A percentile compares a stretch with the other conserved stretches of the same genome.
Evolutionary conservation across 1,284 basidiomycete genomes (phyloP).

Genomic region (Anthracocystis walkeri): DNA sequence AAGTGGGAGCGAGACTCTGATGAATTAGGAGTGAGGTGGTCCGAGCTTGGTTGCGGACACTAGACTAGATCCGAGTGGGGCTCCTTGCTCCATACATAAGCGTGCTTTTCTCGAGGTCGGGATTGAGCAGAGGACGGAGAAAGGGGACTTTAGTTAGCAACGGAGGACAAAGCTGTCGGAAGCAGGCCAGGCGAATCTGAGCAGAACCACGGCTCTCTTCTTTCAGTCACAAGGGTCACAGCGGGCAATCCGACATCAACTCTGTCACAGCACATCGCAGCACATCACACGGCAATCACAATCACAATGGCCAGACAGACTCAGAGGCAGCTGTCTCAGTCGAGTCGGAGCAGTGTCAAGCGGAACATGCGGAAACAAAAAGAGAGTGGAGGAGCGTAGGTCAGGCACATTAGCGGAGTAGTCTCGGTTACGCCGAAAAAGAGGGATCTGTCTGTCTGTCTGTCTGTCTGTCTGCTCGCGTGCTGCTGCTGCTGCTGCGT

Average conservation of each 20-base stretch:
- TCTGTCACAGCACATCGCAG: slow-evolving; percentile 3
- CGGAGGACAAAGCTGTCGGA: background rate
- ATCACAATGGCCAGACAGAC: background rate
- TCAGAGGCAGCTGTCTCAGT: background rate
- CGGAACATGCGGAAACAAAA: background rate
- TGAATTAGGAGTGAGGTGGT: slow-evolving; percentile 2
- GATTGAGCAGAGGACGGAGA: background rate
- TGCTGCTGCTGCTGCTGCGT: slow-evolving; percentile 9
- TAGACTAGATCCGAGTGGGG: slow-evolving; percentile 11
- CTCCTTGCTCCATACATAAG: slow-evolving; percentile 26
- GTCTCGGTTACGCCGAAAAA: slow-evolving; percentile 12
- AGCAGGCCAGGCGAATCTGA: background rate
- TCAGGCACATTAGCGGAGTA: slow-evolving; percentile 6
- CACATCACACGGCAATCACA: background rate
- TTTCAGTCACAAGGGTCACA: background rate
- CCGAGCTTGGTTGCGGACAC: slow-evolving; percentile 2
- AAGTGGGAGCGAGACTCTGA: background rate
- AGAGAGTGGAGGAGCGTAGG: background rate
- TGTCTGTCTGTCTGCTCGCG: background rate
- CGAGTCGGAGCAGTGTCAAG: too few relatives aligned
- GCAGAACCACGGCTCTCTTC: background rate
- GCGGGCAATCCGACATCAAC: background rate
- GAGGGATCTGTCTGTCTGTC: background rate
- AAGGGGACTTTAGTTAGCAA: too few relatives aligned
- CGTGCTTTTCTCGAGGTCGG: slow-evolving; percentile 7